Percentiles rank a stretch among this genome's conserved stretches.
phyloP scores from a whole-genome alignment of 805 yeast species.

The Yarrowia sp. region DNA sequence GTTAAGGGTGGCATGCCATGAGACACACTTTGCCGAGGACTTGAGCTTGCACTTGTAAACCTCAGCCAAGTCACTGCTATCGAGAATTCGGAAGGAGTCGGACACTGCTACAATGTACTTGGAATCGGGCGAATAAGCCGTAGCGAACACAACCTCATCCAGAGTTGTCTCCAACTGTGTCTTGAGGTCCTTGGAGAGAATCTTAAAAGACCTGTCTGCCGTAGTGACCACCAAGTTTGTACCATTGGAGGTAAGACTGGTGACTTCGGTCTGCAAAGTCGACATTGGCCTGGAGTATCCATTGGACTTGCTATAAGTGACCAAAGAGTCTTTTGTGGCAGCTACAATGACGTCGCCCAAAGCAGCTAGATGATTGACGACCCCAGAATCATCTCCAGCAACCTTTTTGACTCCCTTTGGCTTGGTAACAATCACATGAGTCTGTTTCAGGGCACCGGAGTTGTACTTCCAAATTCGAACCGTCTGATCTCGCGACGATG shows the following conservation, averaged over 20 bases:
- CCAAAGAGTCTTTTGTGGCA: slow-evolving; percentile 43
- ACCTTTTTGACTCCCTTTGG: slow-evolving; percentile 43
- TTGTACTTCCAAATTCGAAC: slow-evolving; percentile 50
- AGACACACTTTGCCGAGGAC: slow-evolving; percentile 40
- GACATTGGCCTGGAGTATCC: slow-evolving; percentile 44
- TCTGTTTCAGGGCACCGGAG: slow-evolving; percentile 44
- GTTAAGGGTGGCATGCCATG: slow-evolving; percentile 48
- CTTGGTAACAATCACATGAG: slow-evolving; percentile 47
- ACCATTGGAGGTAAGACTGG: slow-evolving; percentile 47
- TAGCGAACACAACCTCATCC: slow-evolving; percentile 41
- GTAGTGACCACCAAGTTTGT: neutral
- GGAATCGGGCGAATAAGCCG: slow-evolving; percentile 46
- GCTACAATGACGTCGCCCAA: neutral
- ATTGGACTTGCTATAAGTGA: slow-evolving; percentile 41
- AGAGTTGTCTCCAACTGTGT: slow-evolving; percentile 37
- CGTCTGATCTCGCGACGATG: slow-evolving; percentile 49
- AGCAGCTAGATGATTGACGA: neutral
- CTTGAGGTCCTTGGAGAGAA: slow-evolving; percentile 41
- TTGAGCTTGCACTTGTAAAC: slow-evolving; percentile 39
- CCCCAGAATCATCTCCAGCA: slow-evolving; percentile 40
- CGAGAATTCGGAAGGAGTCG: slow-evolving; percentile 45
- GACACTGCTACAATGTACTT: slow-evolving; percentile 46
- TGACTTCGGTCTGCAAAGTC: slow-evolving; percentile 44
- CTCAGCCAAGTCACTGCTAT: slow-evolving; percentile 46
- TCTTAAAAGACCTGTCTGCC: slow-evolving; percentile 44